Conservation (phyloP, 164 flowering plant genomes). For the Magnolia kwangsiensis region DNA sequence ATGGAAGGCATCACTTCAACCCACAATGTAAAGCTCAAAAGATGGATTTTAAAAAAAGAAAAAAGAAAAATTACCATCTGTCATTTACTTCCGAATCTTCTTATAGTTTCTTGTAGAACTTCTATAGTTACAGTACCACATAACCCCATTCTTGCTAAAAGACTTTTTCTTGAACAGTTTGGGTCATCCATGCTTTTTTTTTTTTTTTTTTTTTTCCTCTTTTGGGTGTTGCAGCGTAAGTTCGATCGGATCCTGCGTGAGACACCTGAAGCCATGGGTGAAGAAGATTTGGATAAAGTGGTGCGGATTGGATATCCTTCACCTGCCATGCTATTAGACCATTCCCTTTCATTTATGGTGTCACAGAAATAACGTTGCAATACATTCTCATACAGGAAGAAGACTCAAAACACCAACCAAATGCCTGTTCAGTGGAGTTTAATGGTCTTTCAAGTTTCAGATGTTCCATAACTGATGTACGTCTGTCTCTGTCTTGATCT, state of each 20-base stretch:
- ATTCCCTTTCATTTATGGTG: not conserved
- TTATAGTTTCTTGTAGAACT: too few species aligned
- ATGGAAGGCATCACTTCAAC: too few species aligned
- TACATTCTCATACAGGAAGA: not conserved
- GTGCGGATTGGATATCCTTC: not conserved
- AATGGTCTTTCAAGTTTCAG: not conserved
- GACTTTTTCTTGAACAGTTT: too few species aligned
- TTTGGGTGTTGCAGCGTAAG: not conserved
- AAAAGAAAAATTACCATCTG: too few species aligned
- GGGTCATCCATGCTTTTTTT: too few species aligned
- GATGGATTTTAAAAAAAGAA: too few species aligned
- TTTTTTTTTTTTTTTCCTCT: too few species aligned
- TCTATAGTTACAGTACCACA: too few species aligned
- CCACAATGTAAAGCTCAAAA: too few species aligned
- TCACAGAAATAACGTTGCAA: not conserved
- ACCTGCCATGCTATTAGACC: not conserved
- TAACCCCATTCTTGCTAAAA: too few species aligned
- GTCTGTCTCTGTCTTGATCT: not conserved
- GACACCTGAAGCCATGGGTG: slow-evolving; percentile 29
- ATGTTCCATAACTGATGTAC: not conserved
- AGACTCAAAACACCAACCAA: not conserved
- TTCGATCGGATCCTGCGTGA: slow-evolving; percentile 4
- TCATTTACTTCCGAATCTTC: too few species aligned
- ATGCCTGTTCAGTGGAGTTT: not conserved
- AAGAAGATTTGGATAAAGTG: slow-evolving; percentile 5